Evolutionary conservation across 2,329 filamentous ascomycete species (phyloP).

Genomic region (Alternaria triticimaculans): DNA sequence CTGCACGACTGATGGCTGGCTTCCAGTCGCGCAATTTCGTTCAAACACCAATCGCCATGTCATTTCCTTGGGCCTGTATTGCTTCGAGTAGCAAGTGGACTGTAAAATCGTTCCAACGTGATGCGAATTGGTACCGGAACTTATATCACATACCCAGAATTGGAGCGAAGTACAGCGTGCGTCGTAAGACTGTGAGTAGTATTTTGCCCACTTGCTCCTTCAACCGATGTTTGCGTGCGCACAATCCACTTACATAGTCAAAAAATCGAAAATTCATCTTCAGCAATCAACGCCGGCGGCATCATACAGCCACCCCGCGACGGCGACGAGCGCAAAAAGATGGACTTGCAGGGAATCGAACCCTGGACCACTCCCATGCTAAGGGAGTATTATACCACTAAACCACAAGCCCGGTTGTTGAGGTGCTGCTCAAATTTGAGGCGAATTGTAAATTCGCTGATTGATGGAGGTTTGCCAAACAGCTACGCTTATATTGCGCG

Average conservation of each 20-base stretch:
- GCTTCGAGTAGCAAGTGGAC: not conserved
- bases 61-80: not conserved
- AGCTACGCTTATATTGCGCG: not conserved
- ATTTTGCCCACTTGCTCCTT: not conserved
- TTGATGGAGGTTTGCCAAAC: not conserved
- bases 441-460: not conserved
- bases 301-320: not conserved
- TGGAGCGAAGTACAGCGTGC: not conserved
- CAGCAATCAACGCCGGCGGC: not conserved
- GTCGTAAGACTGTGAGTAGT: not conserved
- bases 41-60: not conserved
- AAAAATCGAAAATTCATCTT: not conserved
- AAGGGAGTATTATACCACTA: conserved; percentile 15
- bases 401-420: conserved; percentile 10
- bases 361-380: conserved; percentile 16
- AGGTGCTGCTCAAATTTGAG: not conserved
- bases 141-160: not conserved
- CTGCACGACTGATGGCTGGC: not conserved
- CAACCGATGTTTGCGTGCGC: not conserved
- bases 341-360: conserved; percentile 18
- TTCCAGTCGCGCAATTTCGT: not conserved
- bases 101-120: accelerated
- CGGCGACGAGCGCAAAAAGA: not conserved
- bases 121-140: not conserved
- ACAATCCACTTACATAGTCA: not conserved